Evolutionary conservation across 768 basidiomycete species (phyloP).

Genomic region (Boletus subcaerulescens): DNA sequence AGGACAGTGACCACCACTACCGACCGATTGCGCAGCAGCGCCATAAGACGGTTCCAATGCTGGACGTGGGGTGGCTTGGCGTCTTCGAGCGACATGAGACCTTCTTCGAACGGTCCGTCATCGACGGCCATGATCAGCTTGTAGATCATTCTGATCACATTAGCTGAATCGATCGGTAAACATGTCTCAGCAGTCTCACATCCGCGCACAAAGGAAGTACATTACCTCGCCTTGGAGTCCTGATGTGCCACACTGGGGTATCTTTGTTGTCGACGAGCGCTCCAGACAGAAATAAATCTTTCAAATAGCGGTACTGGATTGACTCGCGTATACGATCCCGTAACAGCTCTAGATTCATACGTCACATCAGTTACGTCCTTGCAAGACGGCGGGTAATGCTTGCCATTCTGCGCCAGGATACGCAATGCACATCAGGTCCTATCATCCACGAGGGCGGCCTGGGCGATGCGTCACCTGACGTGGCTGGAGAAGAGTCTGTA

Average conservation of each 20-base stretch:
- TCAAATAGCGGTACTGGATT: constrained; percentile 13
- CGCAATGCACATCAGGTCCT: constrained; percentile 20
- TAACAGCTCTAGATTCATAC: constrained; percentile 5
- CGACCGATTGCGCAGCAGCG: neutral
- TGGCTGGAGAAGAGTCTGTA: too few species aligned
- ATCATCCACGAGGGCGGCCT: constrained; percentile 18
- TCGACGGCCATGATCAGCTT: constrained; percentile 22
- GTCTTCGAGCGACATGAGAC: constrained; percentile 18
- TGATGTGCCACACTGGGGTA: constrained; percentile 12
- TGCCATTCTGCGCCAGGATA: constrained; percentile 10
- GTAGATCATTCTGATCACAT: constrained; percentile 13
- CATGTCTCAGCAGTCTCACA: neutral
- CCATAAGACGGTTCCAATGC: constrained; percentile 19
- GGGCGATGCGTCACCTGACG: neutral
- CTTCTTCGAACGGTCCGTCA: constrained; percentile 15
- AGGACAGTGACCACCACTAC: constrained; percentile 6
- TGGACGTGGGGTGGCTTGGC: constrained; percentile 12
- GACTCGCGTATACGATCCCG: constrained; percentile 2
- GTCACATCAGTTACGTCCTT: neutral
- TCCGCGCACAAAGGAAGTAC: neutral
- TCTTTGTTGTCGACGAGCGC: constrained; percentile 11
- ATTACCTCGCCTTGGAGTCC: constrained; percentile 18
- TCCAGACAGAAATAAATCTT: constrained; percentile 15
- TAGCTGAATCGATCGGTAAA: constrained; percentile 1
- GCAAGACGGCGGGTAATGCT: neutral